Evolutionary conservation across 1,139 yeast species (phyloP).

Genomic region (Candida labiduridarum): DNA sequence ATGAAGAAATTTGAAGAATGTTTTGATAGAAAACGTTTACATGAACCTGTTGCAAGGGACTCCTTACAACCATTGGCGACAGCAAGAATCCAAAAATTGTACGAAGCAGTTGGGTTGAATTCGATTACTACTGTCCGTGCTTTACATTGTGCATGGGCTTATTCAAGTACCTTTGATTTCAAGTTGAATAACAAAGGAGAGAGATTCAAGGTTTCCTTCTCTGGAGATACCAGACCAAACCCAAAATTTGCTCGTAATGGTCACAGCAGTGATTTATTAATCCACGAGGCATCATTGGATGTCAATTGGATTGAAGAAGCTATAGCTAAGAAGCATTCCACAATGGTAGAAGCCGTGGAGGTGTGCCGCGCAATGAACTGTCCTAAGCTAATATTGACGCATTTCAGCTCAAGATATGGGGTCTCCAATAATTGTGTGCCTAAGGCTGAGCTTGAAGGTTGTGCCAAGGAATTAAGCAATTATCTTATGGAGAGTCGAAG

Average conservation of each 20-base stretch:
- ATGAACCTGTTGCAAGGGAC: conserved; percentile 22
- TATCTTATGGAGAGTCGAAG: conserved; percentile 26
- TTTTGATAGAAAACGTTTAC: conserved; percentile 25
- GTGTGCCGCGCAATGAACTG: conserved; percentile 76
- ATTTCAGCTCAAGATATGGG: conserved; percentile 90
- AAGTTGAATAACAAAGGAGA: conserved; percentile 24
- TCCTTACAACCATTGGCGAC: conserved; percentile 21
- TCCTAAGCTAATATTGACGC: conserved; percentile 74
- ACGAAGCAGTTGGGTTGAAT: conserved; percentile 27
- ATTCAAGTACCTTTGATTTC: conserved; percentile 66
- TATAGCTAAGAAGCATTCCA: conserved; percentile 79
- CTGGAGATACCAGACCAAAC: conserved; percentile 95
- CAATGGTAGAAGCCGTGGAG: conserved; percentile 81
- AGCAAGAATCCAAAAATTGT: conserved; percentile 23
- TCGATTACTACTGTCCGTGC: conserved; percentile 69
- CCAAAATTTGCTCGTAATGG: conserved; percentile 64
- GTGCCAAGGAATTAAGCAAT: conserved; percentile 26
- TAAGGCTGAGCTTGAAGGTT: conserved; percentile 24
- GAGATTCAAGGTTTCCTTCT: conserved; percentile 74
- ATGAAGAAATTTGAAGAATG: conserved; percentile 37
- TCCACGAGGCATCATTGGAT: conserved; percentile 93
- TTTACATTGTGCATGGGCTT: conserved; percentile 82
- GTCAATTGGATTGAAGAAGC: conserved; percentile 84
- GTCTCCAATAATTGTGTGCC: conserved; percentile 53
- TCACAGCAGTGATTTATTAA: conserved; percentile 66